Evolutionary conservation across 164 flowering plant genomes (phyloP).

Genomic region (grape (Vitis vinifera)): DNA sequence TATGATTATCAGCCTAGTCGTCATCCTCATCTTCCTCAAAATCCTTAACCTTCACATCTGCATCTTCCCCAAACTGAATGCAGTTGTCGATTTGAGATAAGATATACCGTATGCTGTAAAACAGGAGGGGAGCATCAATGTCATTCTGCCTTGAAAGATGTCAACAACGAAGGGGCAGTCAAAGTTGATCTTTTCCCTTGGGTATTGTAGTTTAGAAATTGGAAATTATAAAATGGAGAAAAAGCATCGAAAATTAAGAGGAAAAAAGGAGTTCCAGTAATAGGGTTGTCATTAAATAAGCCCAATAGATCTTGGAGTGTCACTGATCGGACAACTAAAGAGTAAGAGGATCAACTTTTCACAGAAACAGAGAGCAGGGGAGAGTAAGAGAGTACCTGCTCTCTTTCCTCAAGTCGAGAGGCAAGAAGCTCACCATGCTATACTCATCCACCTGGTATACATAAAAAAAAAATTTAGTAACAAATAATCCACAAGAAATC

Average conservation of each 20-base stretch:
- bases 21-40: constrained; percentile 57
- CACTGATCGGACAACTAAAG: too few relatives aligned
- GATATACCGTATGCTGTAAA: constrained; percentile 68
- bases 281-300: too few relatives aligned
- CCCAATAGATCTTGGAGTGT: too few relatives aligned
- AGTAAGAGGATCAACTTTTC: too few relatives aligned
- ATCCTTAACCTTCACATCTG: constrained; percentile 93
- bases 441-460: constrained; percentile 52
- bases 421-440: constrained; percentile 68
- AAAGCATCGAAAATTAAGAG: too few relatives aligned
- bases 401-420: constrained; percentile 63
- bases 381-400: constrained; percentile 36
- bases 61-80: constrained; percentile 95
- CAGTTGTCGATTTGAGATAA: constrained; percentile 69
- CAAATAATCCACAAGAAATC: not conserved
- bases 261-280: too few relatives aligned
- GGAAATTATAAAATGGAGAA: too few relatives aligned
- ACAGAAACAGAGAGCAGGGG: constrained; percentile 8
- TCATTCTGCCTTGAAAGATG: not conserved
- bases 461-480: too few relatives aligned
- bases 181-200: not conserved
- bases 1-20: constrained; percentile 5
- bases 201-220: too few relatives aligned
- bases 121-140: not conserved
- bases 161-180: not conserved